Base-by-base conservation (phyloP, 75 land plant species). In the Cupressus sempervirens region DNA sequence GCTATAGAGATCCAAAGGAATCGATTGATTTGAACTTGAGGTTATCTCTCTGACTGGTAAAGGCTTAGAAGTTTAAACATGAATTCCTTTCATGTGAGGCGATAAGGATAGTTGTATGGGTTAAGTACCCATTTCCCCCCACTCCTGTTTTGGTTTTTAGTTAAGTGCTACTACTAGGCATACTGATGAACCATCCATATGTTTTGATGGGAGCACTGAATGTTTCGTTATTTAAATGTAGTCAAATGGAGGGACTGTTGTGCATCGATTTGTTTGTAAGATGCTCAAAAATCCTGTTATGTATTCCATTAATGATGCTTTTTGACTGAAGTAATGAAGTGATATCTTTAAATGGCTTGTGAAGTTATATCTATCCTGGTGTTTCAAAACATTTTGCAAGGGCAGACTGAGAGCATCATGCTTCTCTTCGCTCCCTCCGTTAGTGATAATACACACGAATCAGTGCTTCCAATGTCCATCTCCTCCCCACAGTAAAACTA, bases 31-130 rank as follows among this genome's bases (percentile, higher is more conserved):
- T 79, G 52, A 45, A 79, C 13, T 43, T 79, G 30, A 79, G 15
- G 32, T 79, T 79, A 79, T 79, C 81, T 79, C 50, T 79, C 15
- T 79, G 30, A 79, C 4, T 79, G 81, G 46, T n/a, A 10, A 43
- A 3, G 81, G 26, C 81, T 79, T 76, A 46, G 16, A 36, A 16
- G 80, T 15, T 41, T 23, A 8, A 76, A 26, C 45, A 40, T 7
- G 11, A 43, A 18, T 20, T 77, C 45, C 18, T 45, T 40, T 45
- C 30, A 38, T 36, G 41, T 29, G 26, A 79, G 45, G 81, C 26
- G n/a, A 10, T 8, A 43, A n/a, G 46, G 13, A 79, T 10, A 20
- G 11, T 40, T 45, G 52, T 32, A 72, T 79, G 81, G 32, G 43
- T 45, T n/a, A 26, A 26, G 12, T 79, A 43, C 20, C 53, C 53